Evolutionary conservation across 306 rosid genomes (phyloP).

Genomic region (Luffa aegyptiaca): DNA sequence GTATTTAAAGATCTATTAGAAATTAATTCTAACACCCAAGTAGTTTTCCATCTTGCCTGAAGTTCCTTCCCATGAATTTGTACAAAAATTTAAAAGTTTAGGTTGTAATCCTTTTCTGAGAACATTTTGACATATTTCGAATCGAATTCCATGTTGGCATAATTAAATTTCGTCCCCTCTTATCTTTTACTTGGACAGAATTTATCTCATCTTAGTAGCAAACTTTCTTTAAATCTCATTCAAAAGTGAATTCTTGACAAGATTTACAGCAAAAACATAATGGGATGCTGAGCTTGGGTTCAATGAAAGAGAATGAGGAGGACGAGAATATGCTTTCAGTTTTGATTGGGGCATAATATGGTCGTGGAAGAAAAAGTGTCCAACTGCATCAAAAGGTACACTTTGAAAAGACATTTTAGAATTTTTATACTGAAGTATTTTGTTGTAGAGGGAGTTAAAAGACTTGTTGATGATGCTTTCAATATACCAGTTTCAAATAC

Average conservation of each 20-base stretch:
- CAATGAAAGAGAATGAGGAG: background rate
- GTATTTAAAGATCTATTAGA: background rate
- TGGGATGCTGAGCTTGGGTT: background rate
- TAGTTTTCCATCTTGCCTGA: background rate
- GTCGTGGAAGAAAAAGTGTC: background rate
- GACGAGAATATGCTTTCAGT: background rate
- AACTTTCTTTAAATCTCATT: background rate
- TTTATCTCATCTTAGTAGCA: background rate
- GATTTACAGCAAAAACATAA: background rate
- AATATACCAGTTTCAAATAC: too few relatives aligned
- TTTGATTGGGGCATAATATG: background rate
- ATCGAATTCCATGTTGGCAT: background rate
- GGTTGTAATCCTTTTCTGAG: background rate
- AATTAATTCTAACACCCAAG: background rate
- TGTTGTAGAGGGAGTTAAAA: background rate
- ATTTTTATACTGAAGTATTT: background rate
- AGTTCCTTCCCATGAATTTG: background rate
- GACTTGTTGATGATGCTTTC: background rate
- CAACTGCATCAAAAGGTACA: conserved; percentile 1
- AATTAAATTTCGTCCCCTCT: background rate
- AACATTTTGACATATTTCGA: background rate
- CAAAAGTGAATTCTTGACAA: background rate
- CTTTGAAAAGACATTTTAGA: conserved; percentile 1
- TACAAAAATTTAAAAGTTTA: background rate
- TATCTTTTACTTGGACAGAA: background rate